Evolutionary conservation across 768 basidiomycete species (phyloP).

Genomic region (Russula abietina): DNA sequence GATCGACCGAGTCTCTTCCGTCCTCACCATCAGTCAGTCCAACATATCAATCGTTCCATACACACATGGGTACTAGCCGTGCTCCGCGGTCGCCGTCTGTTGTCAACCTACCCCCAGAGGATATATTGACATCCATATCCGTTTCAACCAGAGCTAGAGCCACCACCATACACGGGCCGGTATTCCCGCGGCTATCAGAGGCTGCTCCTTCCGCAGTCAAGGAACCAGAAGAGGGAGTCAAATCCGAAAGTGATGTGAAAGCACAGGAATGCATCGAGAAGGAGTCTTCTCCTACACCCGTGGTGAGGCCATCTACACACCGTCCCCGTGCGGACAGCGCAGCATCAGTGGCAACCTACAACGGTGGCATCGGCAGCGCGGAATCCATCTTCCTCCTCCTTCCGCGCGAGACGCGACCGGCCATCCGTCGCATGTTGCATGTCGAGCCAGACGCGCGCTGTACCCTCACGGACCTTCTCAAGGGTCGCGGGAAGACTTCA

Average conservation of each 20-base stretch:
- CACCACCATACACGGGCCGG: constrained; percentile 20
- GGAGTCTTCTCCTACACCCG: constrained; percentile 17
- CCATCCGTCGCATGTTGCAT: constrained; percentile 88
- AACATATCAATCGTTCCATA: constrained; percentile 25
- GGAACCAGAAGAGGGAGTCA: constrained; percentile 21
- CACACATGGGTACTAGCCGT: not conserved
- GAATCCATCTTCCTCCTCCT: constrained; percentile 96
- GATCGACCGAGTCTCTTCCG: constrained; percentile 68
- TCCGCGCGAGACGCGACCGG: constrained; percentile 86
- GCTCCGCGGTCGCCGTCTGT: not conserved
- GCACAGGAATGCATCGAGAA: constrained; percentile 4
- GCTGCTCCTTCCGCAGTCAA: constrained; percentile 16
- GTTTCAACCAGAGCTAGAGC: constrained; percentile 15
- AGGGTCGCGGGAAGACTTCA: constrained; percentile 68
- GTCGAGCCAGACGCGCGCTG: constrained; percentile 86
- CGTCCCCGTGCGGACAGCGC: constrained; percentile 32
- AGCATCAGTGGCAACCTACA: constrained; percentile 56
- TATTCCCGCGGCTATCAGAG: constrained; percentile 2
- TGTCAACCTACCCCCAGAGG: not conserved
- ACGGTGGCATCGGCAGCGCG: constrained; percentile 54
- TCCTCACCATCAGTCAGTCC: constrained; percentile 32
- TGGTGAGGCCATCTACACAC: not conserved
- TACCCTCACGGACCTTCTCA: constrained; percentile 86
- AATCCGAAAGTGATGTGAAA: constrained; percentile 7
- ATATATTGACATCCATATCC: constrained; percentile 8